These are phyloP conservation scores for Mycena epipterygia DNA, from an alignment of 768 basidiomycete species.

Conservation along the genomic window DNA sequence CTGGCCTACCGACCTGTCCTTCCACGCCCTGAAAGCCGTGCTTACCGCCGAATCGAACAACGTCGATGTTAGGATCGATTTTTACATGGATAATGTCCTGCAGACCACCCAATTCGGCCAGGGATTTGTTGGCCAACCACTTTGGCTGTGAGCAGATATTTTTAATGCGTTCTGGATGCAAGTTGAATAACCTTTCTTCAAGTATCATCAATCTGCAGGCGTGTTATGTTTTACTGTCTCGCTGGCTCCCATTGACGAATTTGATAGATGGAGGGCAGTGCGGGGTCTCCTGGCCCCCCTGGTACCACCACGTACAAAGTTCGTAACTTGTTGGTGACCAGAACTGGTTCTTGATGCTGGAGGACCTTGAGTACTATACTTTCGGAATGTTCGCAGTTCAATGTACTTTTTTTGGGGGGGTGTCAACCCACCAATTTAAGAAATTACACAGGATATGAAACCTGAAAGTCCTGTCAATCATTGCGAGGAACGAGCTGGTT, in stretches of 20 bases:
- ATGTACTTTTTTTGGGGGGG: too few relatives aligned
- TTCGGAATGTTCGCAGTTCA: too few relatives aligned
- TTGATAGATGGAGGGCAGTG: conserved; percentile 60
- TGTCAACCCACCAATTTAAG: too few relatives aligned
- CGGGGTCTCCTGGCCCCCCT: conserved; percentile 57
- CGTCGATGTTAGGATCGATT: conserved; percentile 55
- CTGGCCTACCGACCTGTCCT: conserved; percentile 60
- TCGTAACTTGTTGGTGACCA: conserved; percentile 56
- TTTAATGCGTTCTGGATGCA: background rate
- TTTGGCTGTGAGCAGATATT: conserved; percentile 55
- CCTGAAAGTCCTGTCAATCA: too few relatives aligned
- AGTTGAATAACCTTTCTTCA: background rate
- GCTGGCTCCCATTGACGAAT: background rate
- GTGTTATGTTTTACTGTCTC: background rate
- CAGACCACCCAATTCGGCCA: conserved; percentile 54
- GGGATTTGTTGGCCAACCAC: conserved; percentile 55
- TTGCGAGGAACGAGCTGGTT: too few relatives aligned
- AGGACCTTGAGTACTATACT: background rate
- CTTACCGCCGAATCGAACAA: conserved; percentile 54
- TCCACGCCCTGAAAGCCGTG: conserved; percentile 58
- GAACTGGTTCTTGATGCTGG: conserved; percentile 45
- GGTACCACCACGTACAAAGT: conserved; percentile 58
- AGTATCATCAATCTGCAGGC: conserved; percentile 62
- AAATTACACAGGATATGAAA: too few relatives aligned
- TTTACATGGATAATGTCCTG: conserved; percentile 55